phyloP scores from a whole-genome alignment of 2,329 filamentous ascomycete species.

The Colletotrichum sp. region DNA sequence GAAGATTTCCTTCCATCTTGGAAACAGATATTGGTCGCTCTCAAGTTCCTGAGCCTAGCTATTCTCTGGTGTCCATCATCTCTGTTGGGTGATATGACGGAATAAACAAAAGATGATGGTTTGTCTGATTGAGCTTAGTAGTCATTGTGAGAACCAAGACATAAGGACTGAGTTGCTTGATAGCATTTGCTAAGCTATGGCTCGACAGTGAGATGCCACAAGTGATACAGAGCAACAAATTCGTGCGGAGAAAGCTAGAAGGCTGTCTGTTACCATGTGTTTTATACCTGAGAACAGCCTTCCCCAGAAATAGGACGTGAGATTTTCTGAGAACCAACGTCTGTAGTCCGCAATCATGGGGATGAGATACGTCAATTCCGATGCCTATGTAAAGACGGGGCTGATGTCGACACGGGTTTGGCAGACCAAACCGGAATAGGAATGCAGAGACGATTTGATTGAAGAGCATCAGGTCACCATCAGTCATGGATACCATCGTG shows the following conservation, averaged over 20 bases:
- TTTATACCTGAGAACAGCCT: not conserved
- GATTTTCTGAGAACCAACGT: not conserved
- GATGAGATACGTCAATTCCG: not conserved
- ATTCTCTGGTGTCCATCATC: not conserved
- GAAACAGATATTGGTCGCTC: not conserved
- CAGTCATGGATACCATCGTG: rapidly evolving
- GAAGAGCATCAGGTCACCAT: not conserved
- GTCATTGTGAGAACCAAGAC: rapidly evolving
- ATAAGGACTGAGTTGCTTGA: not conserved
- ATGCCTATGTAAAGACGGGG: not conserved
- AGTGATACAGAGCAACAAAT: no score
- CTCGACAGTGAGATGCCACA: not conserved
- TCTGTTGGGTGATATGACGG: not conserved
- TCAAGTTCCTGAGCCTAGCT: not conserved
- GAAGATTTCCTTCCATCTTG: not conserved
- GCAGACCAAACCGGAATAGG: not conserved
- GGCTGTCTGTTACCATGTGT: no score
- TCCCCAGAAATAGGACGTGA: not conserved
- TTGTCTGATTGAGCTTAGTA: rapidly evolving
- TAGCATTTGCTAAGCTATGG: rapidly evolving
- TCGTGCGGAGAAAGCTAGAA: no score
- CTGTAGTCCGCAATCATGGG: not conserved
- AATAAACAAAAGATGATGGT: not conserved
- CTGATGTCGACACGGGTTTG: not conserved
- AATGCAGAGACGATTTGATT: no score